phyloP scores from a whole-genome alignment of 129 eudicot genomes.

The Pittosporum tobira region DNA sequence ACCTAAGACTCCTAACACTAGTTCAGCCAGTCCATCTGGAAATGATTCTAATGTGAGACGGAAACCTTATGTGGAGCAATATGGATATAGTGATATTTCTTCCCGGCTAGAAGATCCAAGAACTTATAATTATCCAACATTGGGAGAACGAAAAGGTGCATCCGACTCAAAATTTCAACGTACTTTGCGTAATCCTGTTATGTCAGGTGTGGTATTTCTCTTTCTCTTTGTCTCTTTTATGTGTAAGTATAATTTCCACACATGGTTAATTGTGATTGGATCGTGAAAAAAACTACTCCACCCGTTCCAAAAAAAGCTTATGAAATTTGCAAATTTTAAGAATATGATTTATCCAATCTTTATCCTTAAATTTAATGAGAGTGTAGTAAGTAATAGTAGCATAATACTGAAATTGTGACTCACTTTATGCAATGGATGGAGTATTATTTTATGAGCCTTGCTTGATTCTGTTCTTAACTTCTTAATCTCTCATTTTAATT shows the following conservation, averaged over 20 bases:
- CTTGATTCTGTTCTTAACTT: background rate
- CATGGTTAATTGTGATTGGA: background rate
- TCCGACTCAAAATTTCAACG: constrained; percentile 37
- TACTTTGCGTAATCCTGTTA: constrained; percentile 35
- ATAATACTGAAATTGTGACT: no score
- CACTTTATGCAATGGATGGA: no score
- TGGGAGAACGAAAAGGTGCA: constrained; percentile 17
- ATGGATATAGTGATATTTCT: constrained; percentile 20
- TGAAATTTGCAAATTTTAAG: no score
- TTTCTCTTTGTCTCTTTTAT: constrained; percentile 7
- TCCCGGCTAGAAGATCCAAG: constrained; percentile 26
- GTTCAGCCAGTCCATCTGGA: constrained; percentile 24
- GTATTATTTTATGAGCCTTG: no score
- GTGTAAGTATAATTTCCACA: background rate
- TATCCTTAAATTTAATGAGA: no score
- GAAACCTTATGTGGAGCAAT: constrained; percentile 26
- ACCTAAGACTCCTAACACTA: constrained; percentile 9
- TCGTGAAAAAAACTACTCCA: no score
- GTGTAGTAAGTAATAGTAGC: no score
- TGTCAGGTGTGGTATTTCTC: constrained; percentile 35
- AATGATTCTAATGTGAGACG: constrained; percentile 29
- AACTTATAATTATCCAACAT: constrained; percentile 10
- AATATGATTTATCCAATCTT: no score
- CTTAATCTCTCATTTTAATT: background rate
- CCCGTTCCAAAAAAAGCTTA: no score